Evolutionary conservation across 805 yeast genomes (phyloP), one percentile per base, ranked within the genome.

Genomic region (Pichia membranifaciens): DNA sequence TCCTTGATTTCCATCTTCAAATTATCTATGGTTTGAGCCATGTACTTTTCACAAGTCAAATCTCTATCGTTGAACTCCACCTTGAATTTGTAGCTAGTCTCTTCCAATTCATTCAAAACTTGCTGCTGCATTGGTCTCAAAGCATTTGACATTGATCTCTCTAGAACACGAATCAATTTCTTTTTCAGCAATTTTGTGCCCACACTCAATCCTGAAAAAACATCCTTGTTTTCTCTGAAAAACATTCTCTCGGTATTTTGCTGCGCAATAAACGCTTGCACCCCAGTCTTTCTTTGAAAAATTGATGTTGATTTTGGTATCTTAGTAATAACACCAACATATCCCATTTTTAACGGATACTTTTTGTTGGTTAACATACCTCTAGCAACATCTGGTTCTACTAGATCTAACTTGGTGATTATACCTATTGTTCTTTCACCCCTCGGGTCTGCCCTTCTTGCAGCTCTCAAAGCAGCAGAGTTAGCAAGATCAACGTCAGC

Each of bases 401-500:
- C 96, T 45, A 93, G 73, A 66, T 93, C 99, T 64, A 95, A 66
- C 62, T 93, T 93, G 3, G 99, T 93, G 45, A 93, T 81, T 8
- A 93, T 98, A 44, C 99, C 99, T 51, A 93, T 84, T 0, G 99
- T 93, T 63, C 99, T 77, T 60, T 87, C 91, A 41, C 99, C 99
- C 41, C 79, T 74, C 16, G 99, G 99, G 64, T 93, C 99, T 0
- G 93, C 90, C 15, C 73, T 51, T 54, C 90, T 83, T 6, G 96
- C 84, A 0, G 99, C 97, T 48, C 95, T 73, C 49, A 93, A 75
- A 0, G 99, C 98, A 1, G 96, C 79, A 29, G 97, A 88, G 64
- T 93, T 93, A 0, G 99, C 99, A 58, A 93, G 71, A 70, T 93
- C 99, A 2, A 93, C 99, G 66, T 93, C 98, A 0, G 99, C 99